Percentiles rank a stretch among this genome's conserved stretches.
These are phyloP conservation scores for Suhomyces chickasaworum DNA, from an alignment of 1,139 yeast genomes.

Conservation along the genomic window DNA sequence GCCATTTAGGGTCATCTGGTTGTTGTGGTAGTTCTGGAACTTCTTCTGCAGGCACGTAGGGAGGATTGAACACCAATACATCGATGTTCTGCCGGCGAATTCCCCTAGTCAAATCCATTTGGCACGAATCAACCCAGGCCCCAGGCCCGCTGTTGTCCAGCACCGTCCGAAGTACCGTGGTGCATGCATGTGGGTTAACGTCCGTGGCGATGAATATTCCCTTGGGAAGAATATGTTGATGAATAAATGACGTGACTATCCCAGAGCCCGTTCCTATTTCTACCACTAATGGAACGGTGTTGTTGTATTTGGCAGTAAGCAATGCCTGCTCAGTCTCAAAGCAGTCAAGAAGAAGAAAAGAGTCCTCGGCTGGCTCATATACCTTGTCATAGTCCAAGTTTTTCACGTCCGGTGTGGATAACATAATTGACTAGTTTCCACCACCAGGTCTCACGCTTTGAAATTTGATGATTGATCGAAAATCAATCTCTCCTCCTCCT, in stretches of 20 bases:
- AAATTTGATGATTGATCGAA: neutral
- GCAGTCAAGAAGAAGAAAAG: constrained; percentile 77
- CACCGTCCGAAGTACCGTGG: constrained; percentile 54
- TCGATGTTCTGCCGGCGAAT: constrained; percentile 57
- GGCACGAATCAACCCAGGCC: constrained; percentile 52
- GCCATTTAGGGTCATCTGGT: constrained; percentile 61
- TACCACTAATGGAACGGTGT: constrained; percentile 55
- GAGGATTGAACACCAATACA: constrained; percentile 84
- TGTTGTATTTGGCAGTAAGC: constrained; percentile 33
- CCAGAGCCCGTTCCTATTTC: constrained; percentile 96
- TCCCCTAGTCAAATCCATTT: constrained; percentile 57
- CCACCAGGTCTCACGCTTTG: neutral
- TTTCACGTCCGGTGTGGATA: constrained; percentile 43
- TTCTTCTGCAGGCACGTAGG: constrained; percentile 86
- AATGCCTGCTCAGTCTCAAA: constrained; percentile 59
- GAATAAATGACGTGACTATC: constrained; percentile 74
- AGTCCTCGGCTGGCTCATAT: constrained; percentile 94
- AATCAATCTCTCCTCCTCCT: neutral
- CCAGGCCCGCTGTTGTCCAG: constrained; percentile 36
- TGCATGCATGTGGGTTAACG: constrained; percentile 76
- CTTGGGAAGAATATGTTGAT: constrained; percentile 49
- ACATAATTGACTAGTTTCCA: constrained; percentile 26
- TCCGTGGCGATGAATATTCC: constrained; percentile 71
- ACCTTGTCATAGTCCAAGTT: constrained; percentile 49
- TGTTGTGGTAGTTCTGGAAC: constrained; percentile 57